Evolutionary conservation across 352 stramenopile genomes (phyloP), one percentile per base, ranked within the genome.

Genomic region (Pythium aristosporum): DNA sequence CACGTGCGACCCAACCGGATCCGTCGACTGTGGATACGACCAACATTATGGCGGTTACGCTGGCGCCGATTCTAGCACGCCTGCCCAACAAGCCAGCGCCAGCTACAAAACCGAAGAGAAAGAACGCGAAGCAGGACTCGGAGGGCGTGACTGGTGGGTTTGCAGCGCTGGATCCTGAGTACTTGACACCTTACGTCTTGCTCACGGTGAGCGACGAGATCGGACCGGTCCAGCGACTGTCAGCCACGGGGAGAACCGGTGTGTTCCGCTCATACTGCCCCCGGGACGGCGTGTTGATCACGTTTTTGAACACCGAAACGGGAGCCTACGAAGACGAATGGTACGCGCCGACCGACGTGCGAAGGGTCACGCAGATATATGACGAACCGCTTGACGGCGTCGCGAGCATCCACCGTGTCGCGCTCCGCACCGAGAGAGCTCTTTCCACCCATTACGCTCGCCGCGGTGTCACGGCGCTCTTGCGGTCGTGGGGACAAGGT

Each of bases 311-410:
- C 63, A 92, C 82, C 0, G 87, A 96, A 51, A 93, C 85, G 13
- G 87, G 87, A 5, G 85, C 86, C 13, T 93, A 89, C 55, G 87
- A 96, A 68, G 85, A 94, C 39, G 82, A 94, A 64, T 94, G 80
- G 82, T 79, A 91, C 57, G 66, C 71, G 28, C 79, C 87, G 18
- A 85, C 77, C 47, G 76, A 94, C 63, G 80, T 94, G 44, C 77
- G 81, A n/a, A 80, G 87, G 5, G 82, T 93, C 57, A 87, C 80
- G 6, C 79, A 74, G 42, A 88, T 96, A 42, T 96, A 92, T 44
- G 84, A 96, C 44, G 85, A 96, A 63, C 68, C 74, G 5, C 60
- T 94, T 5, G 67, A 84, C 9, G 76, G 73, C 9, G 79, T 90
- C 1, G 51, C 78, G 50, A 94, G 85, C 57, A 94, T 96, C 41